phyloP scores from a whole-genome alignment of 2,329 filamentous ascomycete genomes.

The Tolypocladium capitatum region DNA sequence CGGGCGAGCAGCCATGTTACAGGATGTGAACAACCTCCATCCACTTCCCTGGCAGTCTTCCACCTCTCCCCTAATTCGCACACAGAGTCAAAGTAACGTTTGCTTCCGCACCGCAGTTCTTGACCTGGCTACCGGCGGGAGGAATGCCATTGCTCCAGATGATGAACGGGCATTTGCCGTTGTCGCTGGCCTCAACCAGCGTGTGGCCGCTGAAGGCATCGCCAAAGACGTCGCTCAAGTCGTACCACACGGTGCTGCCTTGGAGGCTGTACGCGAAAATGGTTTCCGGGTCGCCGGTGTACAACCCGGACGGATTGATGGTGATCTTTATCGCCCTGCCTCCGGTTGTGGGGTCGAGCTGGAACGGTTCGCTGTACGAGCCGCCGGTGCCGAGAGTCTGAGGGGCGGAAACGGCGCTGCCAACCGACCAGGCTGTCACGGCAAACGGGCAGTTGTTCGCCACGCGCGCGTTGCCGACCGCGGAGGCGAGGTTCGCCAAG shows the following conservation, averaged over 20 bases:
- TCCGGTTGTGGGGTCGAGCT: constrained; percentile 21
- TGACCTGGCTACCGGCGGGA: constrained; percentile 24
- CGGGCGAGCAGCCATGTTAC: too few species aligned
- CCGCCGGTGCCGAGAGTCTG: constrained; percentile 14
- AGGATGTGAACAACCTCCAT: background rate
- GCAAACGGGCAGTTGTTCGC: constrained; percentile 21
- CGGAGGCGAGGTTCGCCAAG: constrained; percentile 3
- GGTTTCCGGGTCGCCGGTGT: constrained; percentile 25
- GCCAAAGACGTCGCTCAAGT: constrained; percentile 27
- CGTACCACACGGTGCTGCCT: constrained; percentile 22
- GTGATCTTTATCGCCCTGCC: constrained; percentile 27
- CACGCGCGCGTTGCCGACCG: constrained; percentile 20
- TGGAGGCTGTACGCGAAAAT: constrained; percentile 26
- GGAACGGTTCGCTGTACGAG: constrained; percentile 19
- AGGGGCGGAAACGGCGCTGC: constrained; percentile 13
- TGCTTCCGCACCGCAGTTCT: constrained; percentile 17
- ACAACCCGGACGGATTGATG: constrained; percentile 19
- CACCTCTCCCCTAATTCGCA: background rate
- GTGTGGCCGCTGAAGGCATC: constrained; percentile 21
- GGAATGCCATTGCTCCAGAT: constrained; percentile 21
- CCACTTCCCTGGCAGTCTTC: too few species aligned
- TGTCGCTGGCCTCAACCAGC: constrained; percentile 15
- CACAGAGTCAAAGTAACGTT: constrained; percentile 24
- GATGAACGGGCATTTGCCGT: constrained; percentile 19
- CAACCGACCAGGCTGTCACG: constrained; percentile 27